Evolutionary conservation across 2,329 filamentous ascomycete species (phyloP).

Genomic region (Dactylonectria estremocensis): DNA sequence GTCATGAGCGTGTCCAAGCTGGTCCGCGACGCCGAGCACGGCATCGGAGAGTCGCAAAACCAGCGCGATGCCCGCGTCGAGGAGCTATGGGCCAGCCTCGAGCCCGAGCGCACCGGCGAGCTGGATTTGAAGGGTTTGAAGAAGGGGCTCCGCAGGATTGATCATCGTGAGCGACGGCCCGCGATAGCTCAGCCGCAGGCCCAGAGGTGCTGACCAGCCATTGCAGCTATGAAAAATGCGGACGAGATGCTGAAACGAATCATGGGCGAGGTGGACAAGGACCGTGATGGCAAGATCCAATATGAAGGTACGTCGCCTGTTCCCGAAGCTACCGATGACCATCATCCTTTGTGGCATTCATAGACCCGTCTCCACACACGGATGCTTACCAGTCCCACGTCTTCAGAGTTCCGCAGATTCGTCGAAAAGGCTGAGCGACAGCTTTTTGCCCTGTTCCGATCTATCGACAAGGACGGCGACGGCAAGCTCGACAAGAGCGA

Average conservation of each 20-base stretch:
- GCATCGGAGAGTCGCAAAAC: conserved; percentile 83
- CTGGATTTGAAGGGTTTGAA: conserved; percentile 89
- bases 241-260: conserved; percentile 87
- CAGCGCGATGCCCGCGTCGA: conserved; percentile 86
- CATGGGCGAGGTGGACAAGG: conserved; percentile 86
- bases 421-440: conserved; percentile 90
- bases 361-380: conserved; percentile 21
- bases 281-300: conserved; percentile 90
- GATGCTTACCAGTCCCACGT: conserved; percentile 39
- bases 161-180: conserved; percentile 79
- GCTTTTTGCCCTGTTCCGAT: conserved; percentile 84
- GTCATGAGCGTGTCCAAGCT: conserved; percentile 62
- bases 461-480: conserved; percentile 88
- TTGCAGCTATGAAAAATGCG: conserved; percentile 86
- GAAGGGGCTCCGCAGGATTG: conserved; percentile 87
- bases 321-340: conserved; percentile 28
- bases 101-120: conserved; percentile 82
- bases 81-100: conserved; percentile 86
- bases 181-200: conserved; percentile 15
- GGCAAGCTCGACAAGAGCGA: conserved; percentile 91
- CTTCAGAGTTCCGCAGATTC: conserved; percentile 87
- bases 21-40: conserved; percentile 69
- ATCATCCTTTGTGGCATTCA: conserved; percentile 32
- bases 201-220: conserved; percentile 44
- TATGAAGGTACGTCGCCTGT: conserved; percentile 78